Conservation (phyloP, 345 rosid genomes). For the Excoecaria agallocha region DNA sequence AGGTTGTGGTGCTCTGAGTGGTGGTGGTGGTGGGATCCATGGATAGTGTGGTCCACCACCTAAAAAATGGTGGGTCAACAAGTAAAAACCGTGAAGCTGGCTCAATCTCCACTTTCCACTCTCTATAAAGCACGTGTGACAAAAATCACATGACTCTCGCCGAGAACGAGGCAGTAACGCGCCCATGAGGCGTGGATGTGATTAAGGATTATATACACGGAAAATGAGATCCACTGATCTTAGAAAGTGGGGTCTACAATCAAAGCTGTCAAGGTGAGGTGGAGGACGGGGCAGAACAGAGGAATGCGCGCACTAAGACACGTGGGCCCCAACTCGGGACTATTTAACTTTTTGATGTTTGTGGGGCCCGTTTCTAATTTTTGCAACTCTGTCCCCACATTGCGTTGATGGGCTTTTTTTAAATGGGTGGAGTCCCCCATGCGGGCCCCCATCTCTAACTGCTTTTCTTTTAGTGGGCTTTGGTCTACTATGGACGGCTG, state of each 20-base stretch:
- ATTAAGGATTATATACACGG: neutral
- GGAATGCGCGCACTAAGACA: neutral
- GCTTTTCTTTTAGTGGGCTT: neutral
- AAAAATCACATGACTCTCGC: neutral
- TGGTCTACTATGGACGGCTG: neutral
- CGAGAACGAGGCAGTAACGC: neutral
- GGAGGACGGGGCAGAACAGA: neutral
- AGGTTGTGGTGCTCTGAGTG: neutral
- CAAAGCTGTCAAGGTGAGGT: conserved; percentile 2
- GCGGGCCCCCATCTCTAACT: neutral
- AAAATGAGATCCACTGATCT: conserved; percentile 7
- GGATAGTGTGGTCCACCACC: neutral
- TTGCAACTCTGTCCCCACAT: too few relatives aligned
- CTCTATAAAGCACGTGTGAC: neutral
- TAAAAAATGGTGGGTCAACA: conserved; percentile 12
- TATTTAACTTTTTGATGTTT: neutral
- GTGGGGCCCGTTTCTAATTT: neutral
- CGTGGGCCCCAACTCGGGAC: neutral
- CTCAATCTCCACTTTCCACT: neutral
- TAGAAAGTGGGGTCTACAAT: neutral
- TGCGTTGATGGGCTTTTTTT: neutral
- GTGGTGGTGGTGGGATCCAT: neutral
- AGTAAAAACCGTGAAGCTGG: too few relatives aligned
- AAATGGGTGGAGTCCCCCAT: neutral
- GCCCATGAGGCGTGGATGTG: too few relatives aligned